Percentiles rank a stretch among this genome's conserved stretches.
Conservation (phyloP, 2,329 filamentous ascomycete genomes). For the Fusarium albosuccineum region DNA sequence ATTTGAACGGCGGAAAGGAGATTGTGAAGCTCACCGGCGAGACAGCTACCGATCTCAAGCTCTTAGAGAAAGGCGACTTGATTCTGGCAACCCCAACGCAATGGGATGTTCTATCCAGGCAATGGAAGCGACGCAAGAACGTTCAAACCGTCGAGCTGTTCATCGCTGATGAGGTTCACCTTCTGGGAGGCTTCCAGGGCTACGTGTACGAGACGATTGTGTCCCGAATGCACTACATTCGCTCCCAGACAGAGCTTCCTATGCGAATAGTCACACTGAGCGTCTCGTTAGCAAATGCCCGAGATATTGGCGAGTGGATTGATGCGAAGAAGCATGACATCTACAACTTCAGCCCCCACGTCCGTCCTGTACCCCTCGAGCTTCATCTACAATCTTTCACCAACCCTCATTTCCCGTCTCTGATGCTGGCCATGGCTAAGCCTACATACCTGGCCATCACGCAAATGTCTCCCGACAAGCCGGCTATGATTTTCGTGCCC, state of each 20-base stretch:
- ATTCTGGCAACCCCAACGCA: conserved; percentile 93
- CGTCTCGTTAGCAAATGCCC: conserved; percentile 91
- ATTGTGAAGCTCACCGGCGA: conserved; percentile 96
- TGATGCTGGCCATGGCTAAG: conserved; percentile 99
- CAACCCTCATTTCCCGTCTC: conserved; percentile 95
- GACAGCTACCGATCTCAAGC: conserved; percentile 88
- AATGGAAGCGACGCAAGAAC: conserved; percentile 97
- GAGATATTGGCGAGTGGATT: conserved; percentile 97
- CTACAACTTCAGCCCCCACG: conserved; percentile 97
- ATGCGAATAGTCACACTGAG: conserved; percentile 91
- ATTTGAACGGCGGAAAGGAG: conserved; percentile 84
- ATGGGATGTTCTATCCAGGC: conserved; percentile 95
- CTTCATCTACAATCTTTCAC: conserved; percentile 95
- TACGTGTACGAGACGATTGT: conserved; percentile 96
- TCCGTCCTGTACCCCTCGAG: conserved; percentile 89
- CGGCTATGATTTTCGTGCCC: conserved; percentile 91
- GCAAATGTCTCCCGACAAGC: conserved; percentile 89
- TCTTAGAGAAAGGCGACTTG: conserved; percentile 88
- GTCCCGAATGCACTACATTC: conserved; percentile 98
- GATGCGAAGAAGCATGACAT: conserved; percentile 98
- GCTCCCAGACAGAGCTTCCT: conserved; percentile 85
- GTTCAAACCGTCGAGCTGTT: conserved; percentile 91
- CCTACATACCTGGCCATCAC: conserved; percentile 91
- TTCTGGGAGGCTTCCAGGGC: conserved; percentile 87
- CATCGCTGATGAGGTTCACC: conserved; percentile 94